Evolutionary conservation across 1,284 basidiomycete species (phyloP).

Genomic region (Sphagnurus paluster): DNA sequence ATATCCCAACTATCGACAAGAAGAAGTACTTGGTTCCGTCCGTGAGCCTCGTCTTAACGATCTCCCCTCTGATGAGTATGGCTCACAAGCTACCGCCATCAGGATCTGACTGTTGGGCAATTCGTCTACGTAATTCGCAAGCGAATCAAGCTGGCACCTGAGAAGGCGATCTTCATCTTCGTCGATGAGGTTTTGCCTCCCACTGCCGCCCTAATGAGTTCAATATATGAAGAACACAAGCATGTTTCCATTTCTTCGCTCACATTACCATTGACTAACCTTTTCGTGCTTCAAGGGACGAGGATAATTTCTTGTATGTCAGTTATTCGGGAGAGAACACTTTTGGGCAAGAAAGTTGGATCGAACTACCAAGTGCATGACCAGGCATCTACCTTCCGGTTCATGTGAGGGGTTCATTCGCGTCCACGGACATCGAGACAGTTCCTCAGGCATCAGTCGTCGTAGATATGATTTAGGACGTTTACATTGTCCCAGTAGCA

Average conservation of each 20-base stretch:
- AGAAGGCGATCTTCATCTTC: slow-evolving; percentile 99
- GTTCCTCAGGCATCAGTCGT: slow-evolving; percentile 17
- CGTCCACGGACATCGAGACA: slow-evolving; percentile 28
- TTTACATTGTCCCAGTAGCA: slow-evolving; percentile 14
- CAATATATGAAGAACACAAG: slow-evolving; percentile 99
- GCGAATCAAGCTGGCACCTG: slow-evolving; percentile 99
- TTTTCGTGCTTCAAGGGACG: slow-evolving; percentile 62
- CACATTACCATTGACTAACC: slow-evolving; percentile 19
- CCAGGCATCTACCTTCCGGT: slow-evolving; percentile 8
- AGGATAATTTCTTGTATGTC: slow-evolving; percentile 95
- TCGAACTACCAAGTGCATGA: slow-evolving; percentile 50
- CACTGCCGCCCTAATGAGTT: slow-evolving; percentile 97
- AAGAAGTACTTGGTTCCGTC: slow-evolving; percentile 99
- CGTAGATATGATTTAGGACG: slow-evolving; percentile 19
- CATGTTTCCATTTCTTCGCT: slow-evolving; percentile 41
- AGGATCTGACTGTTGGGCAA: slow-evolving; percentile 98
- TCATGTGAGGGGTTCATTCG: slow-evolving; percentile 16
- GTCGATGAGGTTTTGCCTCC: slow-evolving; percentile 98
- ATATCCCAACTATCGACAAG: slow-evolving; percentile 99
- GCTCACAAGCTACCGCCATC: slow-evolving; percentile 13
- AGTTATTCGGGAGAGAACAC: slow-evolving; percentile 98
- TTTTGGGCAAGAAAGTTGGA: slow-evolving; percentile 66
- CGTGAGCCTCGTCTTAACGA: slow-evolving; percentile 45
- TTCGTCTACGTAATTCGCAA: slow-evolving; percentile 99
- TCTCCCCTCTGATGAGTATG: background rate